Evolutionary conservation across 805 yeast species (phyloP).

Genomic region (Candida ovalis): DNA sequence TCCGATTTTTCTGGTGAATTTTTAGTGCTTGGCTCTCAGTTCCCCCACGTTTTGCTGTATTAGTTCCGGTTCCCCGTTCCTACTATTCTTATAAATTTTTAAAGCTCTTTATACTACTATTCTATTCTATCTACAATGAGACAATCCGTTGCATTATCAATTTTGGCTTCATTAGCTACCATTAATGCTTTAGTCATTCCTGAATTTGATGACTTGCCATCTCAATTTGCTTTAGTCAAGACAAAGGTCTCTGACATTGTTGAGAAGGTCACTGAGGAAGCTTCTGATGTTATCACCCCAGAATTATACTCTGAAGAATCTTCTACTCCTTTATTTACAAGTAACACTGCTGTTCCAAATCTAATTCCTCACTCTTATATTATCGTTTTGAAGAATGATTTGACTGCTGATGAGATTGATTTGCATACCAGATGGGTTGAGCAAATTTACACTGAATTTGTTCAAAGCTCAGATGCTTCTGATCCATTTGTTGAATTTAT

Average conservation of each 20-base stretch:
- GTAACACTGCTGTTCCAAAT: slow-evolving; percentile 40
- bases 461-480: slow-evolving; percentile 24
- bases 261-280: slow-evolving; percentile 1
- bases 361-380: slow-evolving; percentile 76
- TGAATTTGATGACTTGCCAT: slow-evolving; percentile 18
- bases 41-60: too few species aligned
- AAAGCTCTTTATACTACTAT: neutral
- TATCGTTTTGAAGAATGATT: slow-evolving; percentile 71
- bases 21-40: too few species aligned
- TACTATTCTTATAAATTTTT: too few species aligned
- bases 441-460: slow-evolving; percentile 43
- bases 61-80: too few species aligned
- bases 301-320: slow-evolving; percentile 19
- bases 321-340: slow-evolving; percentile 45
- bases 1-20: too few species aligned
- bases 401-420: slow-evolving; percentile 47
- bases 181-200: slow-evolving; percentile 61
- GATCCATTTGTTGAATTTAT: slow-evolving; percentile 31
- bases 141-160: slow-evolving; percentile 24
- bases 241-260: slow-evolving; percentile 5
- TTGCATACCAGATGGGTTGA: slow-evolving; percentile 69
- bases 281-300: slow-evolving; percentile 19
- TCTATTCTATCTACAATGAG: slow-evolving; percentile 1
- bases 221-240: slow-evolving; percentile 10
- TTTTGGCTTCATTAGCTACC: slow-evolving; percentile 31